Evolutionary conservation across 805 yeast genomes (phyloP), one percentile per base, ranked within the genome.

Genomic region (Saccharomycopsis sp.): DNA sequence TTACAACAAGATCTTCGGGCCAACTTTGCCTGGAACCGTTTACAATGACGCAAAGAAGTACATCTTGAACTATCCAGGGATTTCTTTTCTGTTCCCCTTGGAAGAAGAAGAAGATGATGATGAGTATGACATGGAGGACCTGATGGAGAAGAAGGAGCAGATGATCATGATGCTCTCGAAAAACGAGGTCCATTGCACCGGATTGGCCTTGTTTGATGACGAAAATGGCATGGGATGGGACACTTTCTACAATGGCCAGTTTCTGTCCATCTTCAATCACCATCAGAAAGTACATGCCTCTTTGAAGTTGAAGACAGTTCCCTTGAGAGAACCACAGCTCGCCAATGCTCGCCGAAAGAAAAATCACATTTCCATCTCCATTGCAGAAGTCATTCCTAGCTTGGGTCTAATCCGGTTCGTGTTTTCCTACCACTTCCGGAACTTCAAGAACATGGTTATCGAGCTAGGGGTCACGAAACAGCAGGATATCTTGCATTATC

Each of bases 1-100:
- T 3, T 74, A 74, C 56, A 73, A 73, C 51, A 67, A 63, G 52
- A 58, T 66, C 2, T 71, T 74, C 52, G 80, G 80, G 0, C 80
- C 80, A 2, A 73, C 80, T 0, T 71, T 68, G 43, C 77, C 78
- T 2, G 80, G 80, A 0, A 51, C 48, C 21, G 50, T 63, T 12
- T 58, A 61, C 38, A 23, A 38, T 1, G 45, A 48, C 4, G 36
- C 52, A 17, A 43, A 50, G 10, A 45, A 50, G 26, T 74, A 73
- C 49, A 53, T 62, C 10, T 58, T 74, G 23, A 65, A 71, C 19
- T 74, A 74, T 48, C 70, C 73, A 1, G 80, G 80, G 0, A 61
- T 73, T 5, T 59, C 71, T 1, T 73, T 73, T 22, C 38, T 30
- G 31, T 34, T 42, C 18, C 12, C 21, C 5, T 26, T 42, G 12